A percentile compares a stretch with the other conserved stretches of the same genome.
Evolutionary conservation across 2,329 filamentous ascomycete genomes (phyloP).

Genomic region (Nemania sp.): DNA sequence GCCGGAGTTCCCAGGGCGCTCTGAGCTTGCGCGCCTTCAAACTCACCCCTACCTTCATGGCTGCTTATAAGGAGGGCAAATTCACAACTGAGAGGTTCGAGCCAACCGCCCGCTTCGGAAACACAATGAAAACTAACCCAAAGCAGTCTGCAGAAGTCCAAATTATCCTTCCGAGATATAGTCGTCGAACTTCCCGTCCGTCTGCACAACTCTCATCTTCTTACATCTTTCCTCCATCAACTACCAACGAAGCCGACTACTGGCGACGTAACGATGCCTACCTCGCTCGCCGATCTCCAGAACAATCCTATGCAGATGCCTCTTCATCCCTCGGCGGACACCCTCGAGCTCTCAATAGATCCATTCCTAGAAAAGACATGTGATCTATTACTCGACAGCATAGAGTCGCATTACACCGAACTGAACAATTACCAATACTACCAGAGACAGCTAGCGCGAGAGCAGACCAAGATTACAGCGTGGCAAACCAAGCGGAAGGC

Average conservation of each 20-base stretch:
- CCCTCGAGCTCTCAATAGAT: conserved; percentile 90
- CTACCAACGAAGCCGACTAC: conserved; percentile 69
- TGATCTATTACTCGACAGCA: conserved; percentile 92
- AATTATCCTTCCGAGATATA: conserved; percentile 91
- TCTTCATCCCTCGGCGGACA: conserved; percentile 85
- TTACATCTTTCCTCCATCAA: conserved; percentile 94
- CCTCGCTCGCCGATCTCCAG: conserved; percentile 77
- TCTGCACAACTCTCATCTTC: conserved; percentile 95
- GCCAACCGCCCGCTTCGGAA: not conserved
- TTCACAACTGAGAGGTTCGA: conserved; percentile 93
- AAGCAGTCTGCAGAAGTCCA: conserved; percentile 88
- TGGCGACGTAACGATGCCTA: conserved; percentile 72
- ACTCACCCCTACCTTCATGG: conserved; percentile 84
- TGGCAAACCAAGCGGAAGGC: conserved; percentile 98
- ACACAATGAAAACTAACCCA: conserved; percentile 29
- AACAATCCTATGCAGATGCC: conserved; percentile 64
- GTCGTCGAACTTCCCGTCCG: conserved; percentile 85
- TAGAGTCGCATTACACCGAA: conserved; percentile 97
- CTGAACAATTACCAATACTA: conserved; percentile 99
- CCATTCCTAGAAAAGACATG: conserved; percentile 98
- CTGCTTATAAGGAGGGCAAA: conserved; percentile 93
- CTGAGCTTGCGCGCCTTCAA: conserved; percentile 90
- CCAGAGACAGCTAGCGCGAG: conserved; percentile 87
- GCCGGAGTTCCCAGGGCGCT: conserved; percentile 89
- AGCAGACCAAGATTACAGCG: conserved; percentile 93